These are phyloP conservation scores for Diospyros lotus DNA, from an alignment of 148 eudicot genomes.

Conservation along the genomic window DNA sequence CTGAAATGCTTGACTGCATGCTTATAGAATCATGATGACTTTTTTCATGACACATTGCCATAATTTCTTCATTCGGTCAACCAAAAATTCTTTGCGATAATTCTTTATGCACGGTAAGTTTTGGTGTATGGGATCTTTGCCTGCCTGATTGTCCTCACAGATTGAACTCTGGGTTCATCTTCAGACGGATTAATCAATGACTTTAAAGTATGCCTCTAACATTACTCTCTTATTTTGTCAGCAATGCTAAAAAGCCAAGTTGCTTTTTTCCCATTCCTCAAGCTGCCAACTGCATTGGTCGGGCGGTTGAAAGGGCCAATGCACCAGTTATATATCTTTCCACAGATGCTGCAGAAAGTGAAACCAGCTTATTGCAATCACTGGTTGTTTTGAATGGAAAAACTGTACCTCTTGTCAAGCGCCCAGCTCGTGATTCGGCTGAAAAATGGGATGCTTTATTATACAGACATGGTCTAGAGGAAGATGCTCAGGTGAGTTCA, in stretches of 20 bases:
- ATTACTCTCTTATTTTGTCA: constrained; percentile 20
- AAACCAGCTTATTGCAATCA: constrained; percentile 85
- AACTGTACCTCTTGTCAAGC: constrained; percentile 70
- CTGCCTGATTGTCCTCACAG: not conserved
- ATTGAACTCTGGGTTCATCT: not conserved
- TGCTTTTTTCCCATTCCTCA: constrained; percentile 95
- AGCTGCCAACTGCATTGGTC: constrained; percentile 81
- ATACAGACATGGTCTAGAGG: constrained; percentile 70
- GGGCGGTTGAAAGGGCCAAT: constrained; percentile 72
- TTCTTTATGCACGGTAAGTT: too few relatives aligned
- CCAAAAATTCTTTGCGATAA: too few relatives aligned
- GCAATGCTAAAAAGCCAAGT: constrained; percentile 91
- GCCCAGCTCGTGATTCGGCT: constrained; percentile 73
- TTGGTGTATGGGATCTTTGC: not conserved
- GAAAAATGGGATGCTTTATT: constrained; percentile 99
- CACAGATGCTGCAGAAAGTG: constrained; percentile 97
- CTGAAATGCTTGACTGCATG: not conserved
- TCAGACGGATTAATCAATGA: not conserved
- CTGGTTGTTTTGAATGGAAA: constrained; percentile 62
- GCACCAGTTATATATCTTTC: constrained; percentile 86
- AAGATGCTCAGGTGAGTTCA: constrained; percentile 70
- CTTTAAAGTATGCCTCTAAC: not conserved
- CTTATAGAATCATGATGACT: not conserved
- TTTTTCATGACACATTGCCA: not conserved
- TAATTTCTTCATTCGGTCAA: not conserved